Percentiles rank a stretch among this genome's conserved stretches.
Conservation (phyloP, 768 basidiomycete genomes). For the Pulveroboletus sp. region DNA sequence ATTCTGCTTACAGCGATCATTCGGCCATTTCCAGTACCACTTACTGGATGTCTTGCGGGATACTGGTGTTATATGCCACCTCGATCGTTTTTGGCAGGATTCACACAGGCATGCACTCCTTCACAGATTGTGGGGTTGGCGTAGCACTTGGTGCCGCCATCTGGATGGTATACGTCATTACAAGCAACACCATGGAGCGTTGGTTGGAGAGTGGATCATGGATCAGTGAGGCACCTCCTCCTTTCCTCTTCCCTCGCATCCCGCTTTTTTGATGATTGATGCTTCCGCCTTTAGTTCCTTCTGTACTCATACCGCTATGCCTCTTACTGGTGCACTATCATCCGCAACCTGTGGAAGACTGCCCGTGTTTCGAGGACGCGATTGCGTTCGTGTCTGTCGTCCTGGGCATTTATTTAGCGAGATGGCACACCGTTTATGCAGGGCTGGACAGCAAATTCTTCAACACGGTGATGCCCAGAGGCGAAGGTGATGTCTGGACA, state of each 20-base stretch:
- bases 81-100: constrained; percentile 78
- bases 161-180: constrained; percentile 46
- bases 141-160: constrained; percentile 59
- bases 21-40: constrained; percentile 42
- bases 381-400: constrained; percentile 89
- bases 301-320: constrained; percentile 56
- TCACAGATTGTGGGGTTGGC: constrained; percentile 69
- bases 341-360: constrained; percentile 93
- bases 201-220: constrained; percentile 38
- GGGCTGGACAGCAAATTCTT: constrained; percentile 37
- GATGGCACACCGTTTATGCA: constrained; percentile 54
- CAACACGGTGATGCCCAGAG: constrained; percentile 51
- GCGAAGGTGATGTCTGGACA: constrained; percentile 39
- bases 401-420: constrained; percentile 63
- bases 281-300: constrained; percentile 43
- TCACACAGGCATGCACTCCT: constrained; percentile 87
- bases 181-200: constrained; percentile 38
- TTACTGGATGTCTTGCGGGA: constrained; percentile 39
- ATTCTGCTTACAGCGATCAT: constrained; percentile 41
- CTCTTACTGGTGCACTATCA: constrained; percentile 81
- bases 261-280: constrained; percentile 10
- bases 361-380: constrained; percentile 97
- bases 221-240: constrained; percentile 30
- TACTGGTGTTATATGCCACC: constrained; percentile 56
- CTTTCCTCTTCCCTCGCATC: constrained; percentile 16